Evolutionary conservation across 768 basidiomycete genomes (phyloP).

Genomic region (Ramaria sp.): DNA sequence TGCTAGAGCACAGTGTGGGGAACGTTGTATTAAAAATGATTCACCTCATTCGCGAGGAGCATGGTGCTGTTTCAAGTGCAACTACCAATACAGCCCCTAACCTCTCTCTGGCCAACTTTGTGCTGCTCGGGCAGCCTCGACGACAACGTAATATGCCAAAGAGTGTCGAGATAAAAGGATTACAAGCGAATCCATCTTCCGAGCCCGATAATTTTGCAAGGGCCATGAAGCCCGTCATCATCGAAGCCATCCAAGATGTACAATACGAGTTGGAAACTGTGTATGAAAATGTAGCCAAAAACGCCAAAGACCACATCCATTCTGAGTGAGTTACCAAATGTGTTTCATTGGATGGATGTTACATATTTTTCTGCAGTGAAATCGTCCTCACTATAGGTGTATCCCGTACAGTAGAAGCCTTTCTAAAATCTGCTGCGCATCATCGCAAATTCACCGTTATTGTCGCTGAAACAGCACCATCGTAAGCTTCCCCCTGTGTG

Average conservation of each 20-base stretch:
- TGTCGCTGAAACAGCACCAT: slow-evolving; percentile 90
- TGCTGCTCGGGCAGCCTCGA: slow-evolving; percentile 65
- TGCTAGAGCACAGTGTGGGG: slow-evolving; percentile 82
- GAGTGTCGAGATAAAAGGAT: slow-evolving; percentile 49
- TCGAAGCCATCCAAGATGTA: slow-evolving; percentile 96
- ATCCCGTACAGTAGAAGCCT: slow-evolving; percentile 88
- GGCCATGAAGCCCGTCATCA: slow-evolving; percentile 81
- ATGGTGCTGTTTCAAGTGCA: slow-evolving; percentile 43
- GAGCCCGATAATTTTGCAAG: slow-evolving; percentile 70
- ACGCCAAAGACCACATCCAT: slow-evolving; percentile 92
- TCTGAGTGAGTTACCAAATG: slow-evolving; percentile 63
- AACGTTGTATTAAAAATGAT: slow-evolving; percentile 91
- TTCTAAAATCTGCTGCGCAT: slow-evolving; percentile 84
- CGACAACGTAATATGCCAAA: slow-evolving; percentile 32
- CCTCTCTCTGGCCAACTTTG: slow-evolving; percentile 75
- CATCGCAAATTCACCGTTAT: slow-evolving; percentile 92
- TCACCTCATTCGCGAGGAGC: slow-evolving; percentile 93
- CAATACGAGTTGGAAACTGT: slow-evolving; percentile 94
- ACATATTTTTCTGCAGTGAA: slow-evolving; percentile 43
- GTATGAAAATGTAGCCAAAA: slow-evolving; percentile 89
- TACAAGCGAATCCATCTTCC: slow-evolving; percentile 34
- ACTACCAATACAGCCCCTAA: slow-evolving; percentile 24
- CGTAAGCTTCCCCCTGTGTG: slow-evolving; percentile 31
- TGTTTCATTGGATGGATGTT: background rate
- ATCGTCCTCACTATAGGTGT: slow-evolving; percentile 92